Percentiles rank a stretch among this genome's conserved stretches.
These are phyloP conservation scores for Nadsonia starkeyi-henricii DNA, from an alignment of 1,139 yeast species.

Conservation along the genomic window DNA sequence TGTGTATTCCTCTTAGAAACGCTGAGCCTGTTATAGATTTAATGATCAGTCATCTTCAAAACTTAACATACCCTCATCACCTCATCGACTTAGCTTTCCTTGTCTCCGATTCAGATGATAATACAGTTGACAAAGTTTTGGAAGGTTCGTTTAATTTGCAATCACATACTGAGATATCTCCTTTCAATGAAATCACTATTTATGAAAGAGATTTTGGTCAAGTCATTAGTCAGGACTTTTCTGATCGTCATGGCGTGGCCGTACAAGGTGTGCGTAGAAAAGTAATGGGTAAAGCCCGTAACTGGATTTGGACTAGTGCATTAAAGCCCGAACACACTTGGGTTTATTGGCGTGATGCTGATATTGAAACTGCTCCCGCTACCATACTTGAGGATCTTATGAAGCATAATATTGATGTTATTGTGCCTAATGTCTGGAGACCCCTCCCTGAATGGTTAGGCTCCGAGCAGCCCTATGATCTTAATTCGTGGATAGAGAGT, in stretches of 20 bases:
- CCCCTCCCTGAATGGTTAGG: slow-evolving; percentile 86
- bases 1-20: slow-evolving; percentile 54
- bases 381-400: slow-evolving; percentile 52
- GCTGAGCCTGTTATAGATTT: slow-evolving; percentile 52
- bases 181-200: slow-evolving; percentile 20
- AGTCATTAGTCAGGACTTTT: slow-evolving; percentile 64
- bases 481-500: slow-evolving; percentile 84
- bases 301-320: slow-evolving; percentile 51
- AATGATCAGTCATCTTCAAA: slow-evolving; percentile 45
- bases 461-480: slow-evolving; percentile 79
- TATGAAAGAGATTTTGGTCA: slow-evolving; percentile 60
- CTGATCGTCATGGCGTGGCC: slow-evolving; percentile 59
- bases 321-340: slow-evolving; percentile 54
- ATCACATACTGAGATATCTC: slow-evolving; percentile 36
- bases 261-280: slow-evolving; percentile 63
- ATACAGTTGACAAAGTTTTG: slow-evolving; percentile 36
- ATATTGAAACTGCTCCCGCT: slow-evolving; percentile 47
- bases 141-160: slow-evolving; percentile 45
- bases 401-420: slow-evolving; percentile 50
- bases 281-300: slow-evolving; percentile 60
- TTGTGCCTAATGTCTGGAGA: slow-evolving; percentile 86
- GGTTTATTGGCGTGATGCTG: slow-evolving; percentile 71
- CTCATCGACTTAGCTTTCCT: slow-evolving; percentile 50
- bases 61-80: slow-evolving; percentile 51
- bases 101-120: slow-evolving; percentile 55